A percentile compares a stretch with the other conserved stretches of the same genome.
phyloP scores from a whole-genome alignment of 495 filamentous ascomycete species.

The Aspergillus heteromorphus region DNA sequence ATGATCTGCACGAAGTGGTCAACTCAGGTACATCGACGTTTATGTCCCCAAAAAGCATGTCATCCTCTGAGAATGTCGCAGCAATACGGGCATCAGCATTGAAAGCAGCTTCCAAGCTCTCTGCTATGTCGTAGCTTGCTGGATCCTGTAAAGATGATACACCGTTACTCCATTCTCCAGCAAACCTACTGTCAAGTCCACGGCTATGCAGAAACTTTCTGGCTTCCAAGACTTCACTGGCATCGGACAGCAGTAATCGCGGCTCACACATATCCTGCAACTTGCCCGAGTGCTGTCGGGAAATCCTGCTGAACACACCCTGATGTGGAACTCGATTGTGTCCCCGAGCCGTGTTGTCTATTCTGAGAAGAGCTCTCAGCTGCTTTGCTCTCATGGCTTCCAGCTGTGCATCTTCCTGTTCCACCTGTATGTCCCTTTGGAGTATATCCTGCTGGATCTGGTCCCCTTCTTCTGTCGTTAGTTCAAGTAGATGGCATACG shows the following conservation, averaged over 20 bases:
- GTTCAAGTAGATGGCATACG: conserved; percentile 19
- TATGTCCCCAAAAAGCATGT: not conserved
- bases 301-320: conserved; percentile 19
- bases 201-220: conserved; percentile 24
- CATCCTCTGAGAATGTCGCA: not conserved
- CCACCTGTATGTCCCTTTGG: conserved; percentile 20
- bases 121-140: not conserved
- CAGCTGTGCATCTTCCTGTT: conserved; percentile 24
- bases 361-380: conserved; percentile 18
- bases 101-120: not conserved
- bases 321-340: conserved; percentile 14
- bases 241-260: conserved; percentile 24
- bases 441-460: conserved; percentile 11
- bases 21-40: not conserved
- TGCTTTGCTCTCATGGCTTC: conserved; percentile 29
- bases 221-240: conserved; percentile 22
- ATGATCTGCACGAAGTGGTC: not conserved
- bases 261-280: conserved; percentile 4
- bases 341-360: conserved; percentile 26
- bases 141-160: conserved; percentile 12
- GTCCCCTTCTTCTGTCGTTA: conserved; percentile 18
- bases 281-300: conserved; percentile 9
- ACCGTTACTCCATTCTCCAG: conserved; percentile 30
- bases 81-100: not conserved
- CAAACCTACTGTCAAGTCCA: conserved; percentile 20